Evolutionary conservation across 2,329 filamentous ascomycete species (phyloP), one percentile per base, ranked within the genome.

Genomic region (Xylariales sp.): DNA sequence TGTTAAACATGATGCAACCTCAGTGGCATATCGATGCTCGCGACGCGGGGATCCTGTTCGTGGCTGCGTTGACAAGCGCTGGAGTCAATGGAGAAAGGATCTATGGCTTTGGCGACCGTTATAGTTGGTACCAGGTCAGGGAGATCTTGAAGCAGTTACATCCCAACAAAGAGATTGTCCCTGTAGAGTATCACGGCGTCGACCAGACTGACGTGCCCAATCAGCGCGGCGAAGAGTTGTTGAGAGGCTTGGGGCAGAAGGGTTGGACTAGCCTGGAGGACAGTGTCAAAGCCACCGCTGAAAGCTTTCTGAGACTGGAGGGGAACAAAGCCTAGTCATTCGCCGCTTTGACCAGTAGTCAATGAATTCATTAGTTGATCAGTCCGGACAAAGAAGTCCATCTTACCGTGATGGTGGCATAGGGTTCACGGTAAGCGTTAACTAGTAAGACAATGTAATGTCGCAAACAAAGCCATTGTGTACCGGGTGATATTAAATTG

Each of bases 21-120:
- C 60, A 64, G 49, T 61, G 57, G 51, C 53, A 53, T 28, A 28
- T 58, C 16, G 57, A 63, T 35, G 54, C 51, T 5, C 46, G 49
- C 7, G 61, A 65, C 37, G 42, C 47, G 1, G 60, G 51, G 3
- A 22, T 51, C 27, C 48, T 65, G n/a, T 60, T 57, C 31, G 50
- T 64, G 3, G 61, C 58, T 3, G 52, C 38, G 9, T 14, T 27
- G 4, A 33, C 22, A 2, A 21, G 14, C 9, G 15, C 18, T 9
- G 19, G 16, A 7, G 27, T 40, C 6, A 14, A 33, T 3, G 28
- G 29, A 6, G 28, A 40, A 16, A 21, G 38, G 19, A 9, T 40
- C 7, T 40, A 18, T 25, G 29, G 28, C 3, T 40, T 40, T 29
- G 38, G 18, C 8, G 27, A 32, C 11, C 38, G 28, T 16, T 40